Conservation (phyloP, 257 asterid species). For the Lantana camara region DNA sequence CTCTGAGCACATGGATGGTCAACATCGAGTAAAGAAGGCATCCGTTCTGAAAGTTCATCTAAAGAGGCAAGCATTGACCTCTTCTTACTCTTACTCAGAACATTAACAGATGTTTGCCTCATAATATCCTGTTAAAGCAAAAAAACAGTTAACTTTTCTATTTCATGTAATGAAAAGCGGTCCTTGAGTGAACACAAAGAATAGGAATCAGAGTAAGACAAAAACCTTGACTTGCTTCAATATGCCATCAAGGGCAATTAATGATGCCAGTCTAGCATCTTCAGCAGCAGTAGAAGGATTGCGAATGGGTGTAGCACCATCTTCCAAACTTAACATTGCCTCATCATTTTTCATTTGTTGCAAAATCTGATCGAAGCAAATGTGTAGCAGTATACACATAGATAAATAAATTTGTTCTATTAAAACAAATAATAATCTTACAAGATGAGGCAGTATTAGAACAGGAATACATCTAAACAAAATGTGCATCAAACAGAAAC, state of each 20-base stretch:
- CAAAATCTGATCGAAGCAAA: constrained; percentile 60
- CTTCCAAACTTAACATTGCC: constrained; percentile 72
- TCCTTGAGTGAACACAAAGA: constrained; percentile 8
- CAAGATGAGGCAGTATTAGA: neutral
- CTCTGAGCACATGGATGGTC: constrained; percentile 95
- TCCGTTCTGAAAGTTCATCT: constrained; percentile 77
- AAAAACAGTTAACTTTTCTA: constrained; percentile 6
- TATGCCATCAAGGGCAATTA: constrained; percentile 88
- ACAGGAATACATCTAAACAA: neutral
- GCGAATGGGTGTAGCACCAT: constrained; percentile 72
- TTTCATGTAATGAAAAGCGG: constrained; percentile 24
- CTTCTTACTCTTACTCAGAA: constrained; percentile 81
- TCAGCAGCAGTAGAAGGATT: constrained; percentile 96
- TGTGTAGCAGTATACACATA: constrained; percentile 5
- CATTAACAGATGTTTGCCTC: constrained; percentile 73
- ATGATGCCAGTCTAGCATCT: constrained; percentile 96
- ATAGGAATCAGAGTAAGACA: constrained; percentile 25
- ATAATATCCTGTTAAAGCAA: constrained; percentile 66
- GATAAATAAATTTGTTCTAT: neutral
- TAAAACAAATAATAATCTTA: too few relatives aligned
- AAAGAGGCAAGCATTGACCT: constrained; percentile 67
- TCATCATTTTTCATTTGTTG: constrained; percentile 88
- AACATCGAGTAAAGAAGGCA: constrained; percentile 94
- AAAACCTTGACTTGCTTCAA: constrained; percentile 90
- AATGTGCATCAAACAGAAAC: neutral